These are phyloP conservation scores for Xylaria sp. DNA, from an alignment of 2,329 filamentous ascomycete species.

Conservation along the genomic window DNA sequence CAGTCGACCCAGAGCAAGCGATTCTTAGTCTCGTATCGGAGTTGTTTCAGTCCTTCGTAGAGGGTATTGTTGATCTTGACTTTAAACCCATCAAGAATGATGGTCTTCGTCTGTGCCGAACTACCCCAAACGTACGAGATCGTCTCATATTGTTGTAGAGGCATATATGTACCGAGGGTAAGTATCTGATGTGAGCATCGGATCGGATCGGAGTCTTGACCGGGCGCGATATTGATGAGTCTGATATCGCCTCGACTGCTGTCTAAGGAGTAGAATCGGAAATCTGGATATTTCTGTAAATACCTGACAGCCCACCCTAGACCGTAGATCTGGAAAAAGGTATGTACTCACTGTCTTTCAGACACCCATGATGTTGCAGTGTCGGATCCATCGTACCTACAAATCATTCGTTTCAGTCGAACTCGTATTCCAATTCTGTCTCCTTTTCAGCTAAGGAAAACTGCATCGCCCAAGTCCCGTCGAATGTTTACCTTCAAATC, in stretches of 20 bases:
- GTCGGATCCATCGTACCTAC: too few species aligned
- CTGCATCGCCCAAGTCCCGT: too few species aligned
- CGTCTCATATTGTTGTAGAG: conserved; percentile 6
- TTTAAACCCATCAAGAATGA: conserved; percentile 8
- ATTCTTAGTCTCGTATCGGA: conserved; percentile 9
- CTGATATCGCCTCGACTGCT: conserved; percentile 13
- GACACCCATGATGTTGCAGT: too few species aligned
- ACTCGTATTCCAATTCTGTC: too few species aligned
- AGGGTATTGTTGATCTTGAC: conserved; percentile 16
- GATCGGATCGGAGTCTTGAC: conserved; percentile 7
- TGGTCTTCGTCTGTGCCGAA: background rate
- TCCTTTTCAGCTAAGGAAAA: too few species aligned
- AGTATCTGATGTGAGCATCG: conserved; percentile 10
- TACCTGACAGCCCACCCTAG: background rate
- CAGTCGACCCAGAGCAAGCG: conserved; percentile 24
- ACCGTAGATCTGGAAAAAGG: too few species aligned
- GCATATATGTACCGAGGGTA: conserved; percentile 2
- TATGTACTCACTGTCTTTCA: too few species aligned
- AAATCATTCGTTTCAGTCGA: too few species aligned
- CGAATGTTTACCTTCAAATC: too few species aligned
- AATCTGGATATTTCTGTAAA: background rate
- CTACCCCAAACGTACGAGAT: conserved; percentile 20
- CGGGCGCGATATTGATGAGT: conserved; percentile 14
- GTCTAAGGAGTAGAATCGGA: conserved; percentile 11
- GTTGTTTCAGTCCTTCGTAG: conserved; percentile 7